Percentiles rank a stretch among this genome's conserved stretches.
Evolutionary conservation across 208 protist species (phyloP).

Genomic region (Acanthamoeba quina): DNA sequence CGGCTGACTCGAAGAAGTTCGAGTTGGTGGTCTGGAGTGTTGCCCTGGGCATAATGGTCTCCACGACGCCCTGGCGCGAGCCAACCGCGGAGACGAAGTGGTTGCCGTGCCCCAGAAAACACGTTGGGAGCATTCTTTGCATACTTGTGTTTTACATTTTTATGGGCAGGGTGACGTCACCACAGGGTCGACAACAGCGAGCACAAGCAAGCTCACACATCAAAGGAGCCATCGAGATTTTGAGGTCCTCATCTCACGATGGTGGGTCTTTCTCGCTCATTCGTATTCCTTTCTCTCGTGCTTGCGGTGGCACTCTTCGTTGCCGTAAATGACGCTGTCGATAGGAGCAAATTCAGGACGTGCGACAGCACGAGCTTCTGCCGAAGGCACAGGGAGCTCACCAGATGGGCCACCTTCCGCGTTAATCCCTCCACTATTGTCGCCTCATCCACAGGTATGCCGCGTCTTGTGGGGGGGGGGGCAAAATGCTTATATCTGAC

Average conservation of each 20-base stretch:
- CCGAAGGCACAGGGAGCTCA: constrained; percentile 4
- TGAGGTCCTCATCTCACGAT: background rate
- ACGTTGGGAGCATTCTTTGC: too few relatives aligned
- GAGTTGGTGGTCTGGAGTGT: too few relatives aligned
- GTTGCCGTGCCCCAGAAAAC: too few relatives aligned
- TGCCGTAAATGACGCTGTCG: constrained; percentile 80
- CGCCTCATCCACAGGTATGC: background rate
- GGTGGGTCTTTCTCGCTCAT: background rate
- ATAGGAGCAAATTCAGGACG: constrained; percentile 87
- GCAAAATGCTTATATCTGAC: background rate
- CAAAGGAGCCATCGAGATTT: background rate
- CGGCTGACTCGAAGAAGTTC: too few relatives aligned
- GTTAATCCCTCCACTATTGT: background rate
- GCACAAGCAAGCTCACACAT: too few relatives aligned
- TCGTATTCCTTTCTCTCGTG: background rate
- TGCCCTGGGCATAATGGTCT: too few relatives aligned
- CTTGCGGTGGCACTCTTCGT: background rate
- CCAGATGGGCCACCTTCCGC: background rate
- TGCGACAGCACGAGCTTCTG: constrained; percentile 89
- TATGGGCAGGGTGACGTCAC: background rate
- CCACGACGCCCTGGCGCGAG: too few relatives aligned
- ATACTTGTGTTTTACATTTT: background rate
- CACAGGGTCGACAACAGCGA: too few relatives aligned
- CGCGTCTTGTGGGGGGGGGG: background rate
- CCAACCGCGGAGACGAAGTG: too few relatives aligned